Conservation (phyloP, 2,329 filamentous ascomycete species). For the Colletotrichum sojae region DNA sequence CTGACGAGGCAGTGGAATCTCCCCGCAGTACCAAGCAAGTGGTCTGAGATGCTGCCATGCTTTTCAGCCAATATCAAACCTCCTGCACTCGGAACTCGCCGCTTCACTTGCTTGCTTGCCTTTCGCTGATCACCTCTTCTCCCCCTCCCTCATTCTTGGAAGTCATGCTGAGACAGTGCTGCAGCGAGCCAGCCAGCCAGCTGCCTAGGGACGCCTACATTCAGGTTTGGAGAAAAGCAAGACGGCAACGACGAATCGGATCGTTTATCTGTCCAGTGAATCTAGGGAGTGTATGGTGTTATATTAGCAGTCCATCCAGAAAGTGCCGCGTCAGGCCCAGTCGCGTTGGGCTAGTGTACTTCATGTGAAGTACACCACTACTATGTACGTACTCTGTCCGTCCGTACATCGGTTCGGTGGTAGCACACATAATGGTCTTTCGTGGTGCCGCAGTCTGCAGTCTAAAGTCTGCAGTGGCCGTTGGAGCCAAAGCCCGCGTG, state of each 20-base stretch:
- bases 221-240: not conserved
- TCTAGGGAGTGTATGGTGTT: no score
- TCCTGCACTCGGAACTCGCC: not conserved
- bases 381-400: not conserved
- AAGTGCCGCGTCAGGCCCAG: constrained; percentile 5
- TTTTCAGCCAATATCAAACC: not conserved
- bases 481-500: not conserved
- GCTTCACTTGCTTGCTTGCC: not conserved
- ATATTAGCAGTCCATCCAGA: not conserved
- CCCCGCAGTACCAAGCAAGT: not conserved
- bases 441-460: not conserved
- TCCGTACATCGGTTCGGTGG: not conserved
- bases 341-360: not conserved
- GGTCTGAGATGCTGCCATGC: not conserved
- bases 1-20: not conserved
- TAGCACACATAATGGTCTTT: not conserved
- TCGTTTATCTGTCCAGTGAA: not conserved
- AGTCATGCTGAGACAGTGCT: not conserved
- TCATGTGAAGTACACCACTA: not conserved
- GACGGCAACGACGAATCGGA: not conserved
- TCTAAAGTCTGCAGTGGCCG: constrained; percentile 16
- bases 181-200: not conserved
- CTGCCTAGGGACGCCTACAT: not conserved
- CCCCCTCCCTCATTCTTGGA: no score
- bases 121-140: not conserved